Percentiles rank a stretch among this genome's conserved stretches.
These are phyloP conservation scores for Chloris gayana DNA, from an alignment of 176 grass and related monocot genomes.

Conservation along the genomic window DNA sequence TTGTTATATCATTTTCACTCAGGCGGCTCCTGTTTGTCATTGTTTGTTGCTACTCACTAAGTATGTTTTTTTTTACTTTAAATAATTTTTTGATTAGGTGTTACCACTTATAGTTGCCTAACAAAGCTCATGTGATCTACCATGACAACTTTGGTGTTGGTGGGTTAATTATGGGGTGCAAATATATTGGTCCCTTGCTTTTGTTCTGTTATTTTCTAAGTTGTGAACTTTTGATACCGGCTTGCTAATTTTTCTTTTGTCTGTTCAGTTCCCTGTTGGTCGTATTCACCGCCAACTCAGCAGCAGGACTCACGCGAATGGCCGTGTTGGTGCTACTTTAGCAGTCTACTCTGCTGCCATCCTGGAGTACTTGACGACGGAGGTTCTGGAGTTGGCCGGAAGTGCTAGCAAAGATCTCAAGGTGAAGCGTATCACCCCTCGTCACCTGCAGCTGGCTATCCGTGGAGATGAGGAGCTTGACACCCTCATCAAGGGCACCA, in stretches of 20 bases:
- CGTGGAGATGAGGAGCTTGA: too few species aligned
- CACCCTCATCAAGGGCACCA: slow-evolving; percentile 80
- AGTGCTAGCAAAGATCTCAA: slow-evolving; percentile 66
- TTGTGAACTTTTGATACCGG: neutral
- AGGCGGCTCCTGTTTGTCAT: neutral
- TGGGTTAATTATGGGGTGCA: neutral
- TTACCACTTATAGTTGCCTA: neutral
- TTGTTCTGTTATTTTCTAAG: neutral
- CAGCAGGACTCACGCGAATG: slow-evolving; percentile 65
- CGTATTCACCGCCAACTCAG: slow-evolving; percentile 66
- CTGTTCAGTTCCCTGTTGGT: slow-evolving; percentile 55
- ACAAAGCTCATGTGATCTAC: neutral
- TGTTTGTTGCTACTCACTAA: neutral
- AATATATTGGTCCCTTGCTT: neutral
- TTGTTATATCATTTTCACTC: neutral
- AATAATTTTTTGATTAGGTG: neutral
- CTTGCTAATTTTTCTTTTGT: neutral
- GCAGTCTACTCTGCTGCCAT: slow-evolving; percentile 68
- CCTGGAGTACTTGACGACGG: slow-evolving; percentile 59
- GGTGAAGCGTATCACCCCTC: slow-evolving; percentile 54
- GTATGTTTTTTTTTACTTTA: neutral
- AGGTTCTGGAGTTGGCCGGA: slow-evolving; percentile 71
- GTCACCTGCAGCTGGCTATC: slow-evolving; percentile 67
- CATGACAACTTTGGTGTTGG: neutral
- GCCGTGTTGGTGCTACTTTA: slow-evolving; percentile 66